Evolutionary conservation across 768 basidiomycete genomes (phyloP).

Genomic region (Hydnum rufescens): DNA sequence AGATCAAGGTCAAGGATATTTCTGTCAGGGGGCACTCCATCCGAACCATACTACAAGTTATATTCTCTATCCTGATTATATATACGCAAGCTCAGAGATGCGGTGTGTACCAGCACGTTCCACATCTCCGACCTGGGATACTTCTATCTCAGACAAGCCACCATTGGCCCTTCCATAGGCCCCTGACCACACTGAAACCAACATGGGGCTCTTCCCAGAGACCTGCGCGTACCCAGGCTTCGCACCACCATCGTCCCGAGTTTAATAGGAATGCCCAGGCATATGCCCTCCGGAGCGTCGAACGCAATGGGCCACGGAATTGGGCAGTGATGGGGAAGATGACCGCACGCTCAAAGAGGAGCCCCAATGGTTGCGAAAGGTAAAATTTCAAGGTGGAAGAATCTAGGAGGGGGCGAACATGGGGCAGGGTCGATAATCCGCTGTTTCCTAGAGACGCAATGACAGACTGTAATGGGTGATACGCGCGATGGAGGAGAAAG

Average conservation of each 20-base stretch:
- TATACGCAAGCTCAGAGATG: too few relatives aligned
- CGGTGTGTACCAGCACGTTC: too few relatives aligned
- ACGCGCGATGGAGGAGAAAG: constrained; percentile 4
- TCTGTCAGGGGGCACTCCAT: too few relatives aligned
- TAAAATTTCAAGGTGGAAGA: constrained; percentile 8
- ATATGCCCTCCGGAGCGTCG: background rate
- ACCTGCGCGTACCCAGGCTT: constrained; percentile 7
- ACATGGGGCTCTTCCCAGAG: constrained; percentile 6
- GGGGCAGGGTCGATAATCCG: too few relatives aligned
- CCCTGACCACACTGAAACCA: constrained; percentile 6
- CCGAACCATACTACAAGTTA: too few relatives aligned
- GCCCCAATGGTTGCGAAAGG: constrained; percentile 7
- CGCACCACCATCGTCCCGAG: constrained; percentile 7
- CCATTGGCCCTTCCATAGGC: constrained; percentile 6
- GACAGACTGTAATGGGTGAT: background rate
- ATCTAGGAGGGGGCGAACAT: constrained; percentile 4
- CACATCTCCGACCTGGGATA: too few relatives aligned
- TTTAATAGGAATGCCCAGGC: constrained; percentile 8
- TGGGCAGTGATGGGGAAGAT: constrained; percentile 3
- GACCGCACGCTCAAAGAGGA: constrained; percentile 5
- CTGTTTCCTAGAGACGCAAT: background rate
- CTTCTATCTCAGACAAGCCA: background rate
- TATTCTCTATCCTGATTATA: too few relatives aligned
- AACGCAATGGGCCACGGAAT: background rate
- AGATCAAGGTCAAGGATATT: too few relatives aligned